Conservation (phyloP, 176 grass and related monocot species). For the Coix lacrymajobi region DNA sequence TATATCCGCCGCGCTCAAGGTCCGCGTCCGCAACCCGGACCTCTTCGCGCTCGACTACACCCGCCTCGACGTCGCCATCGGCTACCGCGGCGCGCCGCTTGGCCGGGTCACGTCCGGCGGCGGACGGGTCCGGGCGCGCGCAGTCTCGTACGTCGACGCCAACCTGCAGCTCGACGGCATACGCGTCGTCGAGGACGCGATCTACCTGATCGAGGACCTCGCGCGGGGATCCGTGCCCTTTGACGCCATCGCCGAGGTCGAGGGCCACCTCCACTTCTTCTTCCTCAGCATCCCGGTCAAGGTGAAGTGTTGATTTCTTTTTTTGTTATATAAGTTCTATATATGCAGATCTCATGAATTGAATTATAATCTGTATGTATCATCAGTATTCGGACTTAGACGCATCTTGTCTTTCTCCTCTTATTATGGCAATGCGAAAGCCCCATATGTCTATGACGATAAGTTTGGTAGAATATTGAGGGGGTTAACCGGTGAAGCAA, state of each 20-base stretch:
- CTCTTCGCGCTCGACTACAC: slow-evolving; percentile 58
- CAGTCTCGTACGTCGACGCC: slow-evolving; percentile 61
- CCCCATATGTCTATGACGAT: background rate
- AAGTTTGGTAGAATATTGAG: background rate
- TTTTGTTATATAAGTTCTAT: background rate
- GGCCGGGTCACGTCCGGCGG: slow-evolving; percentile 49
- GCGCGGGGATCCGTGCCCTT: slow-evolving; percentile 58
- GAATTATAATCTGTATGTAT: background rate
- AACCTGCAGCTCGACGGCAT: slow-evolving; percentile 56
- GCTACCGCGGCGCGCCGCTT: slow-evolving; percentile 50
- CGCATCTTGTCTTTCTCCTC: background rate
- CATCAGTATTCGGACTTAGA: background rate
- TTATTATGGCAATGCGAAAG: background rate
- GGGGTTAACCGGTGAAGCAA: background rate
- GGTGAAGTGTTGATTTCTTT: slow-evolving; percentile 24
- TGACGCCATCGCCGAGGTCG: slow-evolving; percentile 59
- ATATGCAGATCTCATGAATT: background rate
- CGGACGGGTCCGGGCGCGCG: slow-evolving; percentile 46
- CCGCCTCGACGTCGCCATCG: slow-evolving; percentile 48
- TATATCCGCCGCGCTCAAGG: slow-evolving; percentile 44
- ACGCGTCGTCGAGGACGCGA: slow-evolving; percentile 51
- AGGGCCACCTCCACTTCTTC: slow-evolving; percentile 55
- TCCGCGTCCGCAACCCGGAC: slow-evolving; percentile 60
- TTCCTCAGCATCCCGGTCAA: slow-evolving; percentile 68
- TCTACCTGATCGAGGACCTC: slow-evolving; percentile 82